Evolutionary conservation across 768 basidiomycete genomes (phyloP), one percentile per base, ranked within the genome.

Genomic region (Phaeotremella fagi): DNA sequence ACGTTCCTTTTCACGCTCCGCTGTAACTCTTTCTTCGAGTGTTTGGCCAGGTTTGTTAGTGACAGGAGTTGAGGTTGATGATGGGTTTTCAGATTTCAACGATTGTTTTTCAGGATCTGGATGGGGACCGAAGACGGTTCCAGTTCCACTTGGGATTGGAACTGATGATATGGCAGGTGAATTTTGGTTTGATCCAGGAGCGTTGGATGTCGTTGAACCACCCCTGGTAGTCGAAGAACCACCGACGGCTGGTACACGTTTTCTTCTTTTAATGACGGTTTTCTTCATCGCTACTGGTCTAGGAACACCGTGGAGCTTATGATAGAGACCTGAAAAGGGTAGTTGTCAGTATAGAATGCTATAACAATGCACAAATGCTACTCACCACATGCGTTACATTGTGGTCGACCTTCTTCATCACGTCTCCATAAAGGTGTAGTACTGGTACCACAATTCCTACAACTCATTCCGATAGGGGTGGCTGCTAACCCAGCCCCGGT

Each of bases 251-350:
- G 95, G 91, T 36, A 99, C 92, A 62, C 95, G 85, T 77, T 98
- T 98, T 61, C 95, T 81, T 28, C 95, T 83, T 78, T 99, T 99
- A 81, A 99, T 99, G 63, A 95, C 90, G 3, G 89, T 87, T 79
- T 98, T 97, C 77, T 95, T 98, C 91, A 99, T 94, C 58, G 90
- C 89, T 60, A 91, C 92, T 33, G 95, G 95, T 31, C 95, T 84
- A 66, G 97, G 91, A 1, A 88, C 89, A 44, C 91, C 90, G 78
- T 99, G 95, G 12, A 99, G 81, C 77, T 99, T 98, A 81, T 90
- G 95, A 78, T 98, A 99, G 7, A 99, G 82, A 51, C 94, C 94
- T 97, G 68, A 3, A 48, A 57, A 14, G 48, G 16, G 23, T 18
- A 20, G 28, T 42, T n/a, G 24, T 20, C 15, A 49, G 14, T 23